Evolutionary conservation across 2,329 filamentous ascomycete genomes (phyloP).

Genomic region (Lasiodiplodia hormozganensis): DNA sequence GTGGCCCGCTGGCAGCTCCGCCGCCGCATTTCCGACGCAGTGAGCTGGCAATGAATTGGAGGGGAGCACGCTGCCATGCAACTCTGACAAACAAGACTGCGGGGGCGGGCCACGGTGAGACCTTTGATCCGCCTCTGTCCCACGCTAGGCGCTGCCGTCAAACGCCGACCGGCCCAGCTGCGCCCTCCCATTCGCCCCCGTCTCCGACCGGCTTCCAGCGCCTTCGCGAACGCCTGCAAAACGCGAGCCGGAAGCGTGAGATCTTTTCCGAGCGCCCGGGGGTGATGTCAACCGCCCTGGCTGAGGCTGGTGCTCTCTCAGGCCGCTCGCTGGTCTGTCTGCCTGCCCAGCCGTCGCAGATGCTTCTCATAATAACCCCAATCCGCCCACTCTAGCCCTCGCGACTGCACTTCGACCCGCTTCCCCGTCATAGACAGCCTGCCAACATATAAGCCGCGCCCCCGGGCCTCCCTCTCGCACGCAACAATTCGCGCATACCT

Average conservation of each 20-base stretch:
- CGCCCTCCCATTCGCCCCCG: slow-evolving; percentile 28
- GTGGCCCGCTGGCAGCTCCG: slow-evolving; percentile 3
- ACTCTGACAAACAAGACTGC: slow-evolving; percentile 27
- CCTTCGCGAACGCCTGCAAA: slow-evolving; percentile 13
- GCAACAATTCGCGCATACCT: not conserved
- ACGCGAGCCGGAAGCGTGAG: slow-evolving; percentile 22
- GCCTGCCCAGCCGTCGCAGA: slow-evolving; percentile 14
- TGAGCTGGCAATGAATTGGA: slow-evolving; percentile 14
- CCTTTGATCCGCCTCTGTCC: slow-evolving; percentile 37
- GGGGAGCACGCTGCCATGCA: slow-evolving; percentile 3
- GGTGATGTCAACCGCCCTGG: slow-evolving; percentile 30
- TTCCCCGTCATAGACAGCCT: slow-evolving; percentile 13
- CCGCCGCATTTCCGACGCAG: slow-evolving; percentile 18
- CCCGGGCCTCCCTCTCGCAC: slow-evolving; percentile 15
- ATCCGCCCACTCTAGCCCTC: slow-evolving; percentile 23
- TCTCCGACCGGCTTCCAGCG: slow-evolving; percentile 19
- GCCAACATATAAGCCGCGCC: slow-evolving; percentile 11
- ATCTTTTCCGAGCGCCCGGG: slow-evolving; percentile 24
- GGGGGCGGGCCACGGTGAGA: slow-evolving; percentile 32
- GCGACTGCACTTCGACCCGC: slow-evolving; percentile 16
- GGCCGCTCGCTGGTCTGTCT: slow-evolving; percentile 25
- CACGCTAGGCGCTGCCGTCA: slow-evolving; percentile 33
- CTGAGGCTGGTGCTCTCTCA: slow-evolving; percentile 21
- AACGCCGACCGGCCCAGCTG: slow-evolving; percentile 29
- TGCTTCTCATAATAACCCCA: slow-evolving; percentile 26